Conservation (phyloP, 1,284 basidiomycete genomes). For the Wallemia ichthyophaga region DNA sequence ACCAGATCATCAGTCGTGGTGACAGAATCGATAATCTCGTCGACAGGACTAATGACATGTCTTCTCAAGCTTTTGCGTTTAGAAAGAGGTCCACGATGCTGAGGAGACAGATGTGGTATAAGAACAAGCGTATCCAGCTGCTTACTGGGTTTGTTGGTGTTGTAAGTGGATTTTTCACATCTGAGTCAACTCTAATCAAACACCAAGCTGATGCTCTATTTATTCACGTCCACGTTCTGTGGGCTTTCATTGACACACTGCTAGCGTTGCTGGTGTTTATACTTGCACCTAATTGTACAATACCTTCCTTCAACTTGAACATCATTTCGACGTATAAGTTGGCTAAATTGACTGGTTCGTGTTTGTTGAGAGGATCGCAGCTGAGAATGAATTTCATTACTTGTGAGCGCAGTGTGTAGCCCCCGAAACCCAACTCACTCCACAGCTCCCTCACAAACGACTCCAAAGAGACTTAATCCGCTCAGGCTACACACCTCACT, state of each 20-base stretch:
- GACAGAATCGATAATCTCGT: constrained; percentile 87
- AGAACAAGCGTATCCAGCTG: neutral
- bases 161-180: neutral
- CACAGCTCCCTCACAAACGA: neutral
- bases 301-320: no score
- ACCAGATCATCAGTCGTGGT: constrained; percentile 63
- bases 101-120: constrained; percentile 1
- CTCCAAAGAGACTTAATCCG: neutral
- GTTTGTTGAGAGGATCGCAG: no score
- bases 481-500: neutral
- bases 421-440: no score
- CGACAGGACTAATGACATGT: constrained; percentile 89
- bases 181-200: neutral
- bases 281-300: no score
- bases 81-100: constrained; percentile 14
- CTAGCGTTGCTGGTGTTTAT: no score
- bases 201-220: neutral
- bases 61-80: constrained; percentile 84
- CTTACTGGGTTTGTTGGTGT: neutral
- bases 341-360: no score
- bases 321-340: no score
- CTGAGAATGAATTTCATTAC: neutral
- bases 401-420: no score
- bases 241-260: no score
- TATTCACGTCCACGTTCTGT: neutral